phyloP scores from a whole-genome alignment of 768 basidiomycete species.

The Boletus pseudopeckii region DNA sequence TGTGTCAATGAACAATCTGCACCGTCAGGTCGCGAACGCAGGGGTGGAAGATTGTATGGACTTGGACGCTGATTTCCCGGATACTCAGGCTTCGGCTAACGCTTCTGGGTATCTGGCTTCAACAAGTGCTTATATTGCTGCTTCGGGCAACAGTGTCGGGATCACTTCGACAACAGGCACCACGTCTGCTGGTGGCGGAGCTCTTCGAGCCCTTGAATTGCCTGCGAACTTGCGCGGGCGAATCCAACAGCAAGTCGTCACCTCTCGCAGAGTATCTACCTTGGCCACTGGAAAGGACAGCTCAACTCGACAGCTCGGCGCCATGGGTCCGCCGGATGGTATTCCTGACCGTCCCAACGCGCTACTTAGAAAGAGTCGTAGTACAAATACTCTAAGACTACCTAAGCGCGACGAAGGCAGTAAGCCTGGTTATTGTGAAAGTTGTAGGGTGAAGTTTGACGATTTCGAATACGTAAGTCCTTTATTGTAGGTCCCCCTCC shows the following conservation, averaged over 20 bases:
- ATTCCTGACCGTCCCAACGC: constrained; percentile 51
- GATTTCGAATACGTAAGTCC: constrained; percentile 72
- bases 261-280: constrained; percentile 51
- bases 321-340: constrained; percentile 68
- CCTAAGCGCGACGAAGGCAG: constrained; percentile 80
- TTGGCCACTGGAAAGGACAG: constrained; percentile 26
- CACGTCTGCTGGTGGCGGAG: constrained; percentile 57
- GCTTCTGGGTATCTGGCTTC: constrained; percentile 72
- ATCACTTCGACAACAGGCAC: constrained; percentile 91
- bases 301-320: constrained; percentile 27
- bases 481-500: not conserved
- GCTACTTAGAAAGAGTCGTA: constrained; percentile 68
- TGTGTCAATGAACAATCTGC: constrained; percentile 75
- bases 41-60: constrained; percentile 43
- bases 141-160: constrained; percentile 92
- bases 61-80: constrained; percentile 36
- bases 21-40: constrained; percentile 44
- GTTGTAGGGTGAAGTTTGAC: constrained; percentile 86
- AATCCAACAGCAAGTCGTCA: constrained; percentile 63
- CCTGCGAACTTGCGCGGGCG: constrained; percentile 53
- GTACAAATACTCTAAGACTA: constrained; percentile 72
- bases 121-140: constrained; percentile 68
- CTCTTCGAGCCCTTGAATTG: constrained; percentile 46
- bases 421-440: constrained; percentile 97
- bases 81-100: constrained; percentile 50